Evolutionary conservation across 2,329 filamentous ascomycete genomes (phyloP).

Genomic region (Verticillium dahliae): DNA sequence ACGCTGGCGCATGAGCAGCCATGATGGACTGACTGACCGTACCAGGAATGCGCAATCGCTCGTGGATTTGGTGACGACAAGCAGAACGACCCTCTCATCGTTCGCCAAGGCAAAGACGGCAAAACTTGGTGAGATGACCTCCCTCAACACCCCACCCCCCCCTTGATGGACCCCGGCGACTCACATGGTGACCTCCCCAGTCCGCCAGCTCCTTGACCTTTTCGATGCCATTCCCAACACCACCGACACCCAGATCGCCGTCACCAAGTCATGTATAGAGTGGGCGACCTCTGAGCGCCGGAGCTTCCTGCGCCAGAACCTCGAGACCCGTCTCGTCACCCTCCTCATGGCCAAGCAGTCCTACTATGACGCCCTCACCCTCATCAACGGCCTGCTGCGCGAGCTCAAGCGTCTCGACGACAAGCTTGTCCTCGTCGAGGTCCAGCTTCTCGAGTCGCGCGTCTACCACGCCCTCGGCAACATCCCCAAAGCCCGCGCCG

Average conservation of each 20-base stretch:
- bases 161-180: not conserved
- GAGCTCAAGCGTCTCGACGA: constrained; percentile 98
- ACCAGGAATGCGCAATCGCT: constrained; percentile 73
- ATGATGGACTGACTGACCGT: not conserved
- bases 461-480: constrained; percentile 98
- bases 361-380: constrained; percentile 92
- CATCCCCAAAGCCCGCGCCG: constrained; percentile 90
- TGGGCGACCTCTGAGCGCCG: constrained; percentile 94
- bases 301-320: constrained; percentile 94
- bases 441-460: constrained; percentile 91
- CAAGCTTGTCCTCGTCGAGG: constrained; percentile 95
- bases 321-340: constrained; percentile 88
- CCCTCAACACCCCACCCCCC: not conserved
- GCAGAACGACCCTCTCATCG: constrained; percentile 83
- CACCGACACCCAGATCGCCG: constrained; percentile 85
- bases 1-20: not conserved
- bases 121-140: constrained; percentile 69
- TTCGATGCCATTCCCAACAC: constrained; percentile 92
- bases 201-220: constrained; percentile 93
- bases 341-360: constrained; percentile 97
- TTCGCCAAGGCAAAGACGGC: constrained; percentile 99
- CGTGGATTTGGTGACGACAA: constrained; percentile 83
- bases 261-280: constrained; percentile 99
- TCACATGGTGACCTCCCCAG: constrained; percentile 36
- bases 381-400: constrained; percentile 92